Evolutionary conservation across 2,329 filamentous ascomycete species (phyloP), one percentile per base, ranked within the genome.

Genomic region (Pseudodiploospora longispora): DNA sequence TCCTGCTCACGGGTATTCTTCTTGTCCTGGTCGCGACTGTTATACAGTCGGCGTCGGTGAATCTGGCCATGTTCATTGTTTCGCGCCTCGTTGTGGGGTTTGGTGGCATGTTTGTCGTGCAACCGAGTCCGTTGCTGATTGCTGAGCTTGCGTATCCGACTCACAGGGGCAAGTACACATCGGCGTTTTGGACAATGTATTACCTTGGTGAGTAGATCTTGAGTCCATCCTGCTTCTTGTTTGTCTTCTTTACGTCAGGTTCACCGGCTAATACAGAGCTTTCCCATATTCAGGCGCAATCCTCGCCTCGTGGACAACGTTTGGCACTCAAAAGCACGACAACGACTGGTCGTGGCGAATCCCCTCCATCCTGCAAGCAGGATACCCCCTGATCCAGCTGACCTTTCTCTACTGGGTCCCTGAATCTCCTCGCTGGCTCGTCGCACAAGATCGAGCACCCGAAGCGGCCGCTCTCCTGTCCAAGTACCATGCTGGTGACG

Each of bases 71-170:
- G 74, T 79, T 76, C 52, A 66, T 78, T 32, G 61, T 72, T 6
- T 67, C 72, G 27, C 67, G 75, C 44, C 70, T 75, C 44, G 56
- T 78, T 10, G 63, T 79, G 6, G 76, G 76, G 2, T 72, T 76
- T 30, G 75, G 76, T 4, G 66, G 76, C 27, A 66, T 69, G 0
- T 75, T 74, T 49, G 69, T 67, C 32, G 71, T 4, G 53, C 56
- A 5, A 71, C 74, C 30, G 48, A 58, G 3, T 63, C 71, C 1
- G 27, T 34, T 29, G 6, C 10, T 43, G 12, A 36, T 43, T 19
- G n/a, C 41, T 30, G 41, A 43, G 27, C 30, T 30, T n/a, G 36
- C 36, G 19, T 39, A 43, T 34, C 30, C 41, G 2, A 43, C 36
- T 19, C 41, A 43, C 7, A 27, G 36, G 31, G 32, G 36, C 5